Percentiles rank a stretch among this genome's conserved stretches.
Conservation (phyloP, 345 rosid genomes). For the Salix caprea region DNA sequence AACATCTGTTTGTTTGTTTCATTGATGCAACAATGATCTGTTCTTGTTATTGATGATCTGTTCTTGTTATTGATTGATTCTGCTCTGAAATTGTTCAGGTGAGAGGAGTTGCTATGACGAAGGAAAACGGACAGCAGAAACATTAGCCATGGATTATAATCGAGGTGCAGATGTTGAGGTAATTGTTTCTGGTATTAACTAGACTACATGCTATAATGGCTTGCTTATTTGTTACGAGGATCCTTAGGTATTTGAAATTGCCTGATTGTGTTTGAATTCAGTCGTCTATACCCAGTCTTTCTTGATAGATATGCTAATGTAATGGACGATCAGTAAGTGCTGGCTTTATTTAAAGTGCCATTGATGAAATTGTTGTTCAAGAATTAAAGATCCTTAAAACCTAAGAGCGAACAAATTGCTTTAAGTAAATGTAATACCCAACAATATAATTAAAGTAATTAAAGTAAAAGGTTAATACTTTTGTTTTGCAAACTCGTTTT, state of each 20-base stretch:
- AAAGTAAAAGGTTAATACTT: too few species aligned
- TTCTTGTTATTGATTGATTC: neutral
- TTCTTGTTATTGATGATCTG: neutral
- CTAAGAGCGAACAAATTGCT: too few species aligned
- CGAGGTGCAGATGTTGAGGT: slow-evolving; percentile 96
- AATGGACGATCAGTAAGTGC: neutral
- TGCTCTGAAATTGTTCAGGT: slow-evolving; percentile 39
- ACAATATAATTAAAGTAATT: too few species aligned
- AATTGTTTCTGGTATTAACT: slow-evolving; percentile 8
- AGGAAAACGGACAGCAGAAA: slow-evolving; percentile 97
- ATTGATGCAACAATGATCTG: slow-evolving; percentile 1
- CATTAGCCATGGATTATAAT: slow-evolving; percentile 93
- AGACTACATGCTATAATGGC: neutral
- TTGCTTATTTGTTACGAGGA: neutral
- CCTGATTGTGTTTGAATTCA: neutral
- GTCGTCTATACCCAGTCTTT: neutral
- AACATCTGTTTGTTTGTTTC: neutral
- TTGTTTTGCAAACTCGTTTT: too few species aligned
- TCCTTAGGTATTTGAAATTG: neutral
- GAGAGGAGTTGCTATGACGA: slow-evolving; percentile 98
- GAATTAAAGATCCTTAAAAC: too few species aligned
- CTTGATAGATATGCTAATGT: neutral
- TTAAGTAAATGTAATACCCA: too few species aligned
- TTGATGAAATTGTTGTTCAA: neutral
- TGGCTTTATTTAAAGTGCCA: neutral